phyloP scores from a whole-genome alignment of 148 eudicot species.

The Rheum nobile region DNA sequence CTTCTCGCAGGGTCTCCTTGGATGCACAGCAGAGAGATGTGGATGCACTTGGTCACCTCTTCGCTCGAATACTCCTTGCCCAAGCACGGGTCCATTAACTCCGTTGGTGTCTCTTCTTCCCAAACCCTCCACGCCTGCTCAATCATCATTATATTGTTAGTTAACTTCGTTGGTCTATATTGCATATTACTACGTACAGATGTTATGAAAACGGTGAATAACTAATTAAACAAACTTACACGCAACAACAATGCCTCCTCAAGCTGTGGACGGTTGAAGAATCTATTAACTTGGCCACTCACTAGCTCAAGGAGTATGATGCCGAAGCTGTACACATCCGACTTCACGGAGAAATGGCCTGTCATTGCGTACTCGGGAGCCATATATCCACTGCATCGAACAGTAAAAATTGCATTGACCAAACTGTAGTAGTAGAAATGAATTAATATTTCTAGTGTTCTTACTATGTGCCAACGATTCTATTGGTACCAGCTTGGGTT shows the following conservation, averaged over 20 bases:
- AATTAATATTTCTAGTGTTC: too few relatives aligned
- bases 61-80: not conserved
- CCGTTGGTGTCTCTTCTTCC: constrained; percentile 8
- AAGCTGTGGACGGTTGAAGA: not conserved
- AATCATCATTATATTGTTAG: not conserved
- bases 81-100: constrained; percentile 14
- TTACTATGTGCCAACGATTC: constrained; percentile 26
- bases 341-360: constrained; percentile 18
- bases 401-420: too few relatives aligned
- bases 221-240: not conserved
- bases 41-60: constrained; percentile 20
- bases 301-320: constrained; percentile 21
- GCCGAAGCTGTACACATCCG: constrained; percentile 22
- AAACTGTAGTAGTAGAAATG: too few relatives aligned
- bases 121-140: constrained; percentile 22
- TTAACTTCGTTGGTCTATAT: not conserved
- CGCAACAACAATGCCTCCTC: constrained; percentile 1
- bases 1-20: constrained; percentile 19
- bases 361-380: constrained; percentile 24
- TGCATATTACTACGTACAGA: too few relatives aligned
- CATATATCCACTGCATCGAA: constrained; percentile 17
- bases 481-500: constrained; percentile 18
- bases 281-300: constrained; percentile 12
- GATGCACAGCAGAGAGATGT: constrained; percentile 15
- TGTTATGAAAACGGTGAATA: too few relatives aligned